Percentiles rank a stretch among this genome's conserved stretches.
phyloP scores from a whole-genome alignment of 2,329 filamentous ascomycete species.

The Aspergillus quadrilineatus region DNA sequence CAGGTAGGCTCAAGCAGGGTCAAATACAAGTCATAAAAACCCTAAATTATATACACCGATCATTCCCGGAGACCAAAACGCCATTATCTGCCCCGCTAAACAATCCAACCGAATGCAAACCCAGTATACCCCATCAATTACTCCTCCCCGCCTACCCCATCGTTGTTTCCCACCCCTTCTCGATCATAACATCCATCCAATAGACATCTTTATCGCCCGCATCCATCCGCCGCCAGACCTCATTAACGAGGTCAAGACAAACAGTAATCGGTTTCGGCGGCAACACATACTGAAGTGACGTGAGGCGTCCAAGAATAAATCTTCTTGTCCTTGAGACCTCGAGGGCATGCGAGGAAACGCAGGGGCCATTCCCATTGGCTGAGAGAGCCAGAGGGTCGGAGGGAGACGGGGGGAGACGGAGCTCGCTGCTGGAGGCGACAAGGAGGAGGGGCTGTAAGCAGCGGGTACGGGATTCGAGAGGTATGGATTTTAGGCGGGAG shows the following conservation, averaged over 20 bases:
- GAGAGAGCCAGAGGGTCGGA: neutral
- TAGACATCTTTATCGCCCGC: constrained; percentile 47
- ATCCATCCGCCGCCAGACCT: constrained; percentile 55
- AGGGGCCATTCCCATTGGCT: constrained; percentile 19
- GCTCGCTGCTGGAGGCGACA: constrained; percentile 52
- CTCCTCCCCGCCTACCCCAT: constrained; percentile 41
- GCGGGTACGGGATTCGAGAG: constrained; percentile 54
- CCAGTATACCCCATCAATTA: neutral
- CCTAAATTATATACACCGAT: too few relatives aligned
- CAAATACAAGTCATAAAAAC: neutral
- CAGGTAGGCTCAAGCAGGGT: neutral
- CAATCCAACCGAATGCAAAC: neutral
- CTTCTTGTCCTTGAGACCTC: constrained; percentile 50
- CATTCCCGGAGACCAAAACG: neutral
- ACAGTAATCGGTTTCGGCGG: constrained; percentile 54
- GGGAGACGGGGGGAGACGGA: constrained; percentile 42
- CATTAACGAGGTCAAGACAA: constrained; percentile 52
- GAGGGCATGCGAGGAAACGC: constrained; percentile 41
- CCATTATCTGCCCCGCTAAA: neutral
- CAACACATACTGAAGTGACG: constrained; percentile 47
- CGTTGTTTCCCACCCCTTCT: constrained; percentile 58
- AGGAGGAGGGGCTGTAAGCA: constrained; percentile 56
- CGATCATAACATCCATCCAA: constrained; percentile 59
- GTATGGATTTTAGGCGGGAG: constrained; percentile 50
- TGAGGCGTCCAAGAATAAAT: constrained; percentile 52